phyloP scores from a whole-genome alignment of 768 basidiomycete species.

The Tricholoma furcatifolium region DNA sequence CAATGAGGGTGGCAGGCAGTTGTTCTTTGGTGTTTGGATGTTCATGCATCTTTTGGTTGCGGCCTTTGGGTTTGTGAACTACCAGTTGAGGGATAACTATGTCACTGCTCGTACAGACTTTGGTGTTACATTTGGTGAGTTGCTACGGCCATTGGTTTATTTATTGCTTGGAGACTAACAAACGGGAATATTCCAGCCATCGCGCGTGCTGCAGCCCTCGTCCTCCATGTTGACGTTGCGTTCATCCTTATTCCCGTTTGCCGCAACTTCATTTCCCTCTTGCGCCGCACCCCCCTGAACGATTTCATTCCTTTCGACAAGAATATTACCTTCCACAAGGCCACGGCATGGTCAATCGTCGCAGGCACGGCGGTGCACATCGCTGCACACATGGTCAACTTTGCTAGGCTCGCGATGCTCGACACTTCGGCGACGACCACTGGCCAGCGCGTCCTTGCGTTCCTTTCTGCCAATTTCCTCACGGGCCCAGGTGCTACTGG shows the following conservation, averaged over 20 bases:
- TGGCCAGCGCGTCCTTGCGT: slow-evolving; percentile 60
- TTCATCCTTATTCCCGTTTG: slow-evolving; percentile 96
- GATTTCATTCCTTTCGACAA: slow-evolving; percentile 91
- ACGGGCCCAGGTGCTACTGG: slow-evolving; percentile 84
- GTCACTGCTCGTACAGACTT: slow-evolving; percentile 64
- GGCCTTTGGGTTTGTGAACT: slow-evolving; percentile 74
- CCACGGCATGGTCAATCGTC: slow-evolving; percentile 89
- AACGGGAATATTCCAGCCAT: slow-evolving; percentile 51
- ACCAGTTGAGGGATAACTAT: slow-evolving; percentile 77
- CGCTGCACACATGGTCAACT: slow-evolving; percentile 85
- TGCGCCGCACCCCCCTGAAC: slow-evolving; percentile 85
- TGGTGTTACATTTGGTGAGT: slow-evolving; percentile 75
- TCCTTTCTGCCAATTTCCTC: slow-evolving; percentile 75
- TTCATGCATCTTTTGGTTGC: slow-evolving; percentile 79
- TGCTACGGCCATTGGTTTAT: slow-evolving; percentile 13
- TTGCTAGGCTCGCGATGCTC: slow-evolving; percentile 59
- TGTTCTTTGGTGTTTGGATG: slow-evolving; percentile 83
- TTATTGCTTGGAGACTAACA: slow-evolving; percentile 24
- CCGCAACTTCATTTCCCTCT: slow-evolving; percentile 88
- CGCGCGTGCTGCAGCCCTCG: slow-evolving; percentile 85
- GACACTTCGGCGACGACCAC: slow-evolving; percentile 52
- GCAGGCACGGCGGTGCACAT: slow-evolving; percentile 75
- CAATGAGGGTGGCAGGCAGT: slow-evolving; percentile 78
- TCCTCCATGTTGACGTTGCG: slow-evolving; percentile 87
- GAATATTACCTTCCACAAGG: slow-evolving; percentile 88